Base-by-base conservation (phyloP, 2,329 filamentous ascomycete species). In the Microdochium bolleyi region DNA sequence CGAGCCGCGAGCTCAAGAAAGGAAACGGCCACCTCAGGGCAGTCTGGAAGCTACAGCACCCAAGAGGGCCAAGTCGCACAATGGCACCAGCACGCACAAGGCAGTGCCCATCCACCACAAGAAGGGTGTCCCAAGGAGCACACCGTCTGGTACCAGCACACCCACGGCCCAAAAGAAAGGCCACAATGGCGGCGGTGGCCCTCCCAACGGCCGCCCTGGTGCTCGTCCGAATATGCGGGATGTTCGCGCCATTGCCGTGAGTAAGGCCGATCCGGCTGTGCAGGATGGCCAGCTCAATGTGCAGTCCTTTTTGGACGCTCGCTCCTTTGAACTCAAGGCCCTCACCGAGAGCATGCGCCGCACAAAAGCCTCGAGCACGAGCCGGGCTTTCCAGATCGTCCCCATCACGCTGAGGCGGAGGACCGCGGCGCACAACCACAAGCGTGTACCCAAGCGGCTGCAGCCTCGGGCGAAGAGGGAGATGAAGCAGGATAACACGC, bases 341-440 rank as follows among this genome's bases (percentile, higher is more conserved):
- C 74, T 97, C 49, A 88, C 96, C 65, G 78, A 85, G 62, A 89
- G 88, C 55, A 94, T 97, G 79, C 78, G 80, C 52, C 83, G 81
- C 34, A 87, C 89, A 49, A 92, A 88, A 67, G 70, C 71, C 4
- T 72, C 74, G 38, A 72, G 75, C 52, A 74, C 80, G 46, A 84
- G 82, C 53, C 80, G 92, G 51, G 92, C 92, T 14, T 97, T 97
- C 64, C 94, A 99, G 68, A 83, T 89, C 60, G 88, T 99, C 4
- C 94, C 94, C 1, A 82, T 90, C 59, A 84, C 86, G 50, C 73
- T 99, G 79, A 79, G 94, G 58, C 79, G 94, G 58, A 80, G 94
- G 61, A 96, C 92, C 0, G 94, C 92, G 21, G 96, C 91, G 67
- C 94, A 99, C 71, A 96, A 99, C 78, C 88, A 88, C 34, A 95